A percentile compares a stretch with the other conserved stretches of the same genome.
Conservation (phyloP, 2,329 filamentous ascomycete species). For the Coniochaeta sp. region DNA sequence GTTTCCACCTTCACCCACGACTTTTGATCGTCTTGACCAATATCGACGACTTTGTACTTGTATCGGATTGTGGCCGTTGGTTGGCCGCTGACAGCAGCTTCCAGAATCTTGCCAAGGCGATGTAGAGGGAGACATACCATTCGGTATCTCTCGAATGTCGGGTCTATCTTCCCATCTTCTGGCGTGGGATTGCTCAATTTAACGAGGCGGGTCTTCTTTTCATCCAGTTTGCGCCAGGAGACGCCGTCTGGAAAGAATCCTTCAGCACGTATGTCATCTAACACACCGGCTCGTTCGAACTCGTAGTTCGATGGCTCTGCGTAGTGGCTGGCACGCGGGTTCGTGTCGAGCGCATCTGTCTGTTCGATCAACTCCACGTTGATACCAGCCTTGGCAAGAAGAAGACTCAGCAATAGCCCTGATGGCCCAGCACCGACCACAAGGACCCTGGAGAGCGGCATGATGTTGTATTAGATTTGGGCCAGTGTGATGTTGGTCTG, state of each 20-base stretch:
- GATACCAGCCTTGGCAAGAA: constrained; percentile 15
- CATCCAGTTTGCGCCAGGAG: constrained; percentile 17
- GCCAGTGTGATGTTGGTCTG: background rate
- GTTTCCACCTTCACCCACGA: constrained; percentile 23
- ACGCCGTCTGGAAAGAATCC: constrained; percentile 17
- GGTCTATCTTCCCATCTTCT: constrained; percentile 9
- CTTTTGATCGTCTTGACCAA: constrained; percentile 23
- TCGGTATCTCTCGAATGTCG: constrained; percentile 18
- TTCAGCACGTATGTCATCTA: constrained; percentile 16
- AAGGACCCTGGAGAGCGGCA: constrained; percentile 8
- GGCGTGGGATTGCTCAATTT: constrained; percentile 6
- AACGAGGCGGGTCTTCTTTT: constrained; percentile 9
- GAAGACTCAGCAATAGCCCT: constrained; percentile 12
- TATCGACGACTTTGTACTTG: constrained; percentile 27
- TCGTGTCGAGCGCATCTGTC: constrained; percentile 16
- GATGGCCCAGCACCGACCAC: constrained; percentile 17
- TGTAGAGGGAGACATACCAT: constrained; percentile 36
- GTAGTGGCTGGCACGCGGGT: constrained; percentile 23
- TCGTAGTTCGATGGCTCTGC: constrained; percentile 15
- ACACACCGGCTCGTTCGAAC: constrained; percentile 18
- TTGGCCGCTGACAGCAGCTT: constrained; percentile 25
- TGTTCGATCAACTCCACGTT: constrained; percentile 18
- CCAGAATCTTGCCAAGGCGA: constrained; percentile 31
- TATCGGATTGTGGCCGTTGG: constrained; percentile 26
- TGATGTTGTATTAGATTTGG: background rate